Evolutionary conservation across 2,329 filamentous ascomycete genomes (phyloP), one percentile per base, ranked within the genome.

Genomic region (Drechslerella dactyloides): DNA sequence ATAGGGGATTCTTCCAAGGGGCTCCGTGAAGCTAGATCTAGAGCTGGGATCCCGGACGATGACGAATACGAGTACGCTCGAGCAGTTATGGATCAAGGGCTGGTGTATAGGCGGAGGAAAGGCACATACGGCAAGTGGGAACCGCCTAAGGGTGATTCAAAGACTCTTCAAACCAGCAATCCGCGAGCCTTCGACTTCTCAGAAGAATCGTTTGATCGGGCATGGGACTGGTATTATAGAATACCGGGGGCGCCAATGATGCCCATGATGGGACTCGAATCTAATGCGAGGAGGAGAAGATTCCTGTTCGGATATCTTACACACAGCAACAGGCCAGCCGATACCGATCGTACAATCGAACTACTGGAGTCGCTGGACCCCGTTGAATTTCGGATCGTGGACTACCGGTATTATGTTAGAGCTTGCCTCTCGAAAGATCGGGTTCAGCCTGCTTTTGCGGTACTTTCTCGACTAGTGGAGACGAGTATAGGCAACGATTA

Each of bases 291-390:
- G n/a, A 70, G 54, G 51, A 54, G 66, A 40, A 33, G 59, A 40
- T 40, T 64, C 53, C 11, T 75, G n/a, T 46, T 73, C 21, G 54
- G 62, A 2, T 75, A 74, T 50, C 42, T 75, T 13, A 19, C 19
- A 24, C 50, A 74, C 21, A 74, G 69, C 1, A 30, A 53, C 15
- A 64, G 74, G 24, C 50, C 19, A 23, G 55, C 73, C 35, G 74
- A 75, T 27, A 60, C 72, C 33, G 64, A 75, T 59, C 64, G 73
- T 17, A 66, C 64, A 17, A 65, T 75, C 37, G 37, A 56, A 15
- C 48, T 75, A 21, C 52, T 75, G 30, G 74, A 72, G 54, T 11
- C 53, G 10, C 23, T 75, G 37, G 24, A 69, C 19, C 35, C 40
- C 6, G n/a, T 40, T 33, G 24, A 60, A 33, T 48, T 64, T 13